Evolutionary conservation across 2,329 filamentous ascomycete species (phyloP).

Genomic region (Colletotrichum tabaci): DNA sequence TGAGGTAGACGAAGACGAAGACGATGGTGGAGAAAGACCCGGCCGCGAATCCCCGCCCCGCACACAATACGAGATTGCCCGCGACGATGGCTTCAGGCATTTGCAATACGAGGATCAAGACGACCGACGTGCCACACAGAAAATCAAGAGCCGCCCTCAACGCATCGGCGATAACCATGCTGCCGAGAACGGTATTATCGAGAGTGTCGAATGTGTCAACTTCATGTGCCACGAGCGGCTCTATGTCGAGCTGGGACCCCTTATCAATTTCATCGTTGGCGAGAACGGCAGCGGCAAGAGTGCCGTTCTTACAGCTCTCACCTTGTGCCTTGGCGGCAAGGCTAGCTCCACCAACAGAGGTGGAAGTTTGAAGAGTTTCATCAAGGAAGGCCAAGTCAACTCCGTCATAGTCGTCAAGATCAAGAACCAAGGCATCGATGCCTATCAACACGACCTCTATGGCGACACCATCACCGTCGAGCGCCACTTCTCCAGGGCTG

Average conservation of each 20-base stretch:
- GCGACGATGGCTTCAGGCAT: constrained; percentile 73
- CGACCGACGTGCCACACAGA: constrained; percentile 76
- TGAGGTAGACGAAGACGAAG: constrained; percentile 48
- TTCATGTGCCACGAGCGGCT: constrained; percentile 96
- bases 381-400: constrained; percentile 88
- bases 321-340: constrained; percentile 94
- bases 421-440: constrained; percentile 89
- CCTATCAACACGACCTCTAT: constrained; percentile 86
- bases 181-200: constrained; percentile 88
- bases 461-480: constrained; percentile 92
- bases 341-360: constrained; percentile 94
- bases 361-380: constrained; percentile 88
- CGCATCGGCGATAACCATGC: constrained; percentile 77
- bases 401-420: constrained; percentile 85
- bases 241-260: constrained; percentile 86
- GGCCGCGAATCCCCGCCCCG: constrained; percentile 57
- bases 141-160: constrained; percentile 66
- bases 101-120: constrained; percentile 70
- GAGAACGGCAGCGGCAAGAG: constrained; percentile 99
- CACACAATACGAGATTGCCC: constrained; percentile 74
- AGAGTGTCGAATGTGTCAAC: constrained; percentile 88
- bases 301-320: constrained; percentile 92
- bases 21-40: constrained; percentile 47
- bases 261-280: constrained; percentile 98
- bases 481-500: constrained; percentile 83